A percentile compares a stretch with the other conserved stretches of the same genome.
Evolutionary conservation across 768 basidiomycete genomes (phyloP).

Genomic region (Hortiboletus flavorubellus): DNA sequence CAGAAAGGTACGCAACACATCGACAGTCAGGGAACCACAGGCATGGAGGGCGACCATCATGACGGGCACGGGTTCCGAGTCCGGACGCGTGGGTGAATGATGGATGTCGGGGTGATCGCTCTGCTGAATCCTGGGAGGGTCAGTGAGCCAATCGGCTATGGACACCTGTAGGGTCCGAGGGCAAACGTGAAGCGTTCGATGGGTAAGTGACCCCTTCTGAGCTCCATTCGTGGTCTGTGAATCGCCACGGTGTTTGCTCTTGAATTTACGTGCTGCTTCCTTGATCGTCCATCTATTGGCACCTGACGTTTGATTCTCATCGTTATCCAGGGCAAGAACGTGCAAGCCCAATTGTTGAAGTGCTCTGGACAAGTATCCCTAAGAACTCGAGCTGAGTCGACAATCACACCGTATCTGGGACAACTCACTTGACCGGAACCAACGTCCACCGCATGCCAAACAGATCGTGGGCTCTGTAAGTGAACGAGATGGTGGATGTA

Average conservation of each 20-base stretch:
- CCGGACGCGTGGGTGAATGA: not conserved
- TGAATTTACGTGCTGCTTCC: slow-evolving; percentile 19
- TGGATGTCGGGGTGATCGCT: not conserved
- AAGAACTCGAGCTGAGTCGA: not conserved
- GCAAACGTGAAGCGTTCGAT: slow-evolving; percentile 55
- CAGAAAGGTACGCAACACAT: slow-evolving; percentile 56
- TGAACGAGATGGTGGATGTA: slow-evolving; percentile 42
- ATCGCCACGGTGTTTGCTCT: slow-evolving; percentile 4
- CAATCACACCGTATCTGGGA: not conserved
- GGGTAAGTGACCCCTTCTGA: slow-evolving; percentile 42
- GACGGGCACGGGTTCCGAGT: slow-evolving; percentile 37
- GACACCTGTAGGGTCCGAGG: slow-evolving; percentile 43
- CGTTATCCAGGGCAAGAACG: slow-evolving; percentile 67
- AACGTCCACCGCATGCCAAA: slow-evolving; percentile 60
- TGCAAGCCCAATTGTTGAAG: slow-evolving; percentile 37
- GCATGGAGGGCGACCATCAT: slow-evolving; percentile 70
- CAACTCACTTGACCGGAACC: slow-evolving; percentile 65
- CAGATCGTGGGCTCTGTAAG: slow-evolving; percentile 23
- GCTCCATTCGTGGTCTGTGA: not conserved
- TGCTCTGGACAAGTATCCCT: slow-evolving; percentile 65
- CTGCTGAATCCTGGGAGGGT: slow-evolving; percentile 5
- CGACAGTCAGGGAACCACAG: slow-evolving; percentile 70
- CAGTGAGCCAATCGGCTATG: slow-evolving; percentile 52
- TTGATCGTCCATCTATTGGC: slow-evolving; percentile 44
- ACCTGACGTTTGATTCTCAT: slow-evolving; percentile 55